phyloP scores from a whole-genome alignment of 2,329 filamentous ascomycete genomes.

The Eurotiales sp. region DNA sequence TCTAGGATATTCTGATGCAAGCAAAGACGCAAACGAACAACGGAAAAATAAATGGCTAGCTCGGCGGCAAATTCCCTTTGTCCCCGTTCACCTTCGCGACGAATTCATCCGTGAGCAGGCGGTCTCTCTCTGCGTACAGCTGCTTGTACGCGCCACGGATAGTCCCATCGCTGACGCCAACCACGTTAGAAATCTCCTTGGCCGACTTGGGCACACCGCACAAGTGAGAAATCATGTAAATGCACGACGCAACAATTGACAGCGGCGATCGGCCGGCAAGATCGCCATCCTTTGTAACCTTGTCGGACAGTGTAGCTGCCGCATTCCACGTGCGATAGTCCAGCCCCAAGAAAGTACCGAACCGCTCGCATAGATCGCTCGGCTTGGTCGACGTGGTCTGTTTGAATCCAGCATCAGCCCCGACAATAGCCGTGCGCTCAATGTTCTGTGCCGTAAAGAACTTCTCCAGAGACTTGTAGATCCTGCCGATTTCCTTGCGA shows the following conservation, averaged over 20 bases:
- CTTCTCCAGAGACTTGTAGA: slow-evolving; percentile 88
- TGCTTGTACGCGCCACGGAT: slow-evolving; percentile 94
- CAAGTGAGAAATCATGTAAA: slow-evolving; percentile 90
- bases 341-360: slow-evolving; percentile 77
- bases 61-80: slow-evolving; percentile 64
- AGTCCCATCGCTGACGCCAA: slow-evolving; percentile 91
- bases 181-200: slow-evolving; percentile 81
- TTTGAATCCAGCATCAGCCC: slow-evolving; percentile 57
- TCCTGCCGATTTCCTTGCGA: slow-evolving; percentile 95
- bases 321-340: slow-evolving; percentile 75
- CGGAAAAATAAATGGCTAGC: neutral
- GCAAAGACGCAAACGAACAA: too few species aligned
- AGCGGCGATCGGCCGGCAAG: slow-evolving; percentile 90
- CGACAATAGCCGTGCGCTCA: slow-evolving; percentile 51
- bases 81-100: slow-evolving; percentile 67
- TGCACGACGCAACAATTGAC: slow-evolving; percentile 89
- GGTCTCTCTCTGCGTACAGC: slow-evolving; percentile 69
- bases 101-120: slow-evolving; percentile 72
- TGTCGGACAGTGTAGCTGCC: slow-evolving; percentile 71
- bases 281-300: slow-evolving; percentile 71
- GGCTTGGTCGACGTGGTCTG: slow-evolving; percentile 71
- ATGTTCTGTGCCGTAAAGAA: slow-evolving; percentile 75
- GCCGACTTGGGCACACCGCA: slow-evolving; percentile 73
- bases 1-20: neutral
- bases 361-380: slow-evolving; percentile 80